Conservation (phyloP, 495 filamentous ascomycete species). For the Paragyromitra xinjiangensis region DNA sequence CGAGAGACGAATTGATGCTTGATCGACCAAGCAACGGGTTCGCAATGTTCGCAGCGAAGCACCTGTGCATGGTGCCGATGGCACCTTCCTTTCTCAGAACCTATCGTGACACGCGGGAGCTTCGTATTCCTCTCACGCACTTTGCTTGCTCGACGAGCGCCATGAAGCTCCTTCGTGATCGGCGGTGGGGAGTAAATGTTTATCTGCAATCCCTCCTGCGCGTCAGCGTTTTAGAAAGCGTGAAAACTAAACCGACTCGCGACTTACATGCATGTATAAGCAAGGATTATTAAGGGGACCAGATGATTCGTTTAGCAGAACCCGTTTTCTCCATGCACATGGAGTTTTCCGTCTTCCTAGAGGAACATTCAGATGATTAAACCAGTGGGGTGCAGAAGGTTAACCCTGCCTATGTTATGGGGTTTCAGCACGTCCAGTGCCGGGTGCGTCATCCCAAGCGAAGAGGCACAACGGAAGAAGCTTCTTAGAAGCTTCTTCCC, state of each 20-base stretch:
- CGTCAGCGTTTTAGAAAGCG: not conserved
- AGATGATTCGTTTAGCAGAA: not conserved
- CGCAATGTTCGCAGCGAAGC: slow-evolving; percentile 9
- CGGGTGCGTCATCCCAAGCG: not conserved
- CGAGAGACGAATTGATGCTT: slow-evolving; percentile 14
- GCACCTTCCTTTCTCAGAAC: slow-evolving; percentile 7
- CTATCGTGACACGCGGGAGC: not conserved
- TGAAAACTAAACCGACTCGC: not conserved
- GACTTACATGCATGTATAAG: not conserved
- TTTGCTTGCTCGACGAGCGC: not conserved
- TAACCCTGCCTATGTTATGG: too few species aligned
- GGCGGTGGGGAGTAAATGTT: too few species aligned
- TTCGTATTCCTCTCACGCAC: not conserved
- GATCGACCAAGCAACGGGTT: not conserved
- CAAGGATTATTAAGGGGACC: not conserved
- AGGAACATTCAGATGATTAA: not conserved
- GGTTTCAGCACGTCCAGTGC: not conserved
- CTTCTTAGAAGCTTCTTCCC: slow-evolving; percentile 13
- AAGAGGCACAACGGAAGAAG: not conserved
- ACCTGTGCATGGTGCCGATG: slow-evolving; percentile 14
- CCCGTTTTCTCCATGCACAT: not conserved
- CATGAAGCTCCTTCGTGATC: not conserved
- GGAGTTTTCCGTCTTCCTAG: not conserved
- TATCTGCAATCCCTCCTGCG: not conserved
- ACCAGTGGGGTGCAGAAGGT: not conserved